Evolutionary conservation across 2,329 filamentous ascomycete genomes (phyloP), one percentile per base, ranked within the genome.

Genomic region (Exophiala lecanii-corni): DNA sequence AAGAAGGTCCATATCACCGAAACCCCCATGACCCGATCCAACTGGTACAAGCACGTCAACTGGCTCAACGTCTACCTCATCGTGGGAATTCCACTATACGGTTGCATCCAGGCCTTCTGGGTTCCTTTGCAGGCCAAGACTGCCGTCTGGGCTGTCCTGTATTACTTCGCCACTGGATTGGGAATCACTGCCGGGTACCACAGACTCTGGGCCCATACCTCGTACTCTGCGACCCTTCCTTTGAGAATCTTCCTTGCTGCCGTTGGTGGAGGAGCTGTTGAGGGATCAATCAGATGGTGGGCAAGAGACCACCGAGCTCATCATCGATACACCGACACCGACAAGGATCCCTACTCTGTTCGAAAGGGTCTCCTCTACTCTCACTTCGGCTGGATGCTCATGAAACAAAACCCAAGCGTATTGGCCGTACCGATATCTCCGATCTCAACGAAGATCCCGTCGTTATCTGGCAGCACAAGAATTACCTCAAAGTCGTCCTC

Each of bases 391-490:
- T 94, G 87, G 87, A 92, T 94, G 86, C 69, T 94, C 60, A 81
- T 94, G 76, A 91, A 91, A 76, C 87, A 94, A 72, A 91, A 94
- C 72, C 86, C 86, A 91, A 91, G 76, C 78, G 84, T 51, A 86
- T 88, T 59, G 88, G 88, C 59, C 85, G 87, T 50, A 89, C 86
- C 65, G 87, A 94, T 58, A 92, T 94, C 60, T 83, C 84, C 58
- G 88, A 94, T 60, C 72, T 94, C 56, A 92, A 92, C 70, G 85
- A 91, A 64, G 86, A 92, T 60, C 74, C 83, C 37, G 78, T 94
- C 47, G 87, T 94, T 32, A 78, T 89, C 57, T 92, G 83, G 83
- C 87, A 94, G 69, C 87, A 94, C 74, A 81, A 79, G 63, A 77
- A 94, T 73, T 94, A 88, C 70, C 74, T 92, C 65, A 87, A 86